Evolutionary conservation across 169 alveolate genomes (phyloP), one percentile per base, ranked within the genome.

Genomic region (Cystoisospora suis): DNA sequence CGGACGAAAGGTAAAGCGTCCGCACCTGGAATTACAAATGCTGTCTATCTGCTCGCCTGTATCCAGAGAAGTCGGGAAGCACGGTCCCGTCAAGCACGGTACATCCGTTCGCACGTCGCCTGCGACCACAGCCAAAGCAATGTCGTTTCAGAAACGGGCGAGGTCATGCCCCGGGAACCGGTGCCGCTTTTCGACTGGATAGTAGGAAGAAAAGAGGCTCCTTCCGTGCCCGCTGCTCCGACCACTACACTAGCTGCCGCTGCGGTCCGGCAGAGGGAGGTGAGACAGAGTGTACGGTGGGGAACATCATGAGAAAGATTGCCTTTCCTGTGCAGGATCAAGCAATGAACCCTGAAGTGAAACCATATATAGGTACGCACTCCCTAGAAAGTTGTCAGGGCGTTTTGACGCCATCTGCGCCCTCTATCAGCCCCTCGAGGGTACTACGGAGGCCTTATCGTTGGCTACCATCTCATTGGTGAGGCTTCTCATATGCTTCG

Each of bases 381-480:
- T n/a, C 49, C 59, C 70, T 42, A 42, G 56, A 12, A 70, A 1
- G 32, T 9, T 56, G 0, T 47, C 47, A 3, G 15, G 59, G 56
- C 46, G 2, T 65, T 70, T 0, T 7, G 23, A 0, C 2, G 86
- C 0, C 0, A n/a, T 12, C 15, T 4, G 32, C 27, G 44, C 46
- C 20, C 23, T 15, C 87, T 44, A 9, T 29, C 85, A 87, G 91
- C 91, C 32, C 91, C 59, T 29, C 59, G 87, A 20, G 91, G 91
- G 4, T 87, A 42, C 61, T 87, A 87, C 70, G 91, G 91, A 23
- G 91, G 91, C n/a, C 86, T 87, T 40, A 38, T 79, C n/a, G 87
- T 75, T 4, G 91, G 91, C 9, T 87, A 44, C 34, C 86, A 86
- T 45, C 81, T 86, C 56, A 46, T 86, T 5, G 91, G 91, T 86